Evolutionary conservation across 345 rosid genomes (phyloP).

Genomic region (Pugionium cornutum): DNA sequence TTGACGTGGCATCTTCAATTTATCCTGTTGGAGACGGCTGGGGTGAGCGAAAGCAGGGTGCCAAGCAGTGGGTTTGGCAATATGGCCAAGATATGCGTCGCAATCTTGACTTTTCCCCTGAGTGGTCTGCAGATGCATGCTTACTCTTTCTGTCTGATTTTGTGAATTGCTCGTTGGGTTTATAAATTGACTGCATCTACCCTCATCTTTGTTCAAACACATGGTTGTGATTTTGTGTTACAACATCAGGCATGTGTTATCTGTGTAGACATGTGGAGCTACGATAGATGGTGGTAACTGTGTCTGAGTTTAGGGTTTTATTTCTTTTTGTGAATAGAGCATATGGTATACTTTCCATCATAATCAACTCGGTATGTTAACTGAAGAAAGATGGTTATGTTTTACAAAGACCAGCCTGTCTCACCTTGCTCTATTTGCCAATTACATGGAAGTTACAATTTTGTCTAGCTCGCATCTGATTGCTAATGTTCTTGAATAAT

Average conservation of each 20-base stretch:
- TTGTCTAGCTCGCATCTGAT: not conserved
- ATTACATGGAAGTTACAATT: not conserved
- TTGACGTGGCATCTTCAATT: constrained; percentile 8
- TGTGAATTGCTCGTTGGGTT: not conserved
- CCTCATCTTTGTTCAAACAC: constrained; percentile 1
- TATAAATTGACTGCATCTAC: constrained; percentile 7
- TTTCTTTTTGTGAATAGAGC: not conserved
- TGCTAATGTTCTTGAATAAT: constrained; percentile 7
- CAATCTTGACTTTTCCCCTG: constrained; percentile 13
- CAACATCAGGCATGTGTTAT: constrained; percentile 4
- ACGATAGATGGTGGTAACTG: constrained; percentile 10
- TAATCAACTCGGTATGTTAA: not conserved
- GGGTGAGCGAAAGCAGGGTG: not conserved
- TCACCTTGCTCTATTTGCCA: not conserved
- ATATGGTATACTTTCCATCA: constrained; percentile 10
- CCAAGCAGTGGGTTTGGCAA: not conserved
- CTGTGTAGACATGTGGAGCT: constrained; percentile 5
- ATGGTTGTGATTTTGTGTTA: constrained; percentile 20
- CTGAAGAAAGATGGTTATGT: not conserved
- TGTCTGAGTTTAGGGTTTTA: not conserved
- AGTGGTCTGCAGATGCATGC: constrained; percentile 12
- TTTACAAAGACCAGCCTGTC: constrained; percentile 3
- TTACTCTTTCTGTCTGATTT: constrained; percentile 23
- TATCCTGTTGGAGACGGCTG: constrained; percentile 2
- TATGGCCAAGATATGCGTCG: no score